Base-by-base conservation (phyloP, 768 basidiomycete genomes). In the Neoboletus brunneissimus region DNA sequence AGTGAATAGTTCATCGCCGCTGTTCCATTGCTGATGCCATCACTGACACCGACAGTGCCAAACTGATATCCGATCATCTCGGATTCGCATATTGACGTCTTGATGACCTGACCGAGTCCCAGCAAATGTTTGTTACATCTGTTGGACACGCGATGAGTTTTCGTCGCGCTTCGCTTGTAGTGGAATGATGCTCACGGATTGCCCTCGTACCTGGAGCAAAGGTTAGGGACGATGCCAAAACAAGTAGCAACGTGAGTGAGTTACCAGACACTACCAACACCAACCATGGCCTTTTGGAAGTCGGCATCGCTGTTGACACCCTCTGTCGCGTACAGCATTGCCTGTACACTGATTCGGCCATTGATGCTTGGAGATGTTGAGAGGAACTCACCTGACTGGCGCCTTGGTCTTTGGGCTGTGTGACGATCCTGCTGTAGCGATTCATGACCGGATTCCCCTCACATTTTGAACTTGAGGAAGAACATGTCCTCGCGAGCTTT, bases 281-380 rank as follows among this genome's bases (percentile, higher is more conserved):
- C 97, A 54, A 99, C 91, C 95, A 98, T 98, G 44, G 95, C 86
- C 71, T 96, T 98, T 67, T 91, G 77, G 59, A 99, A 89, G 76
- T 99, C 97, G 2, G 78, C 81, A 61, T 96, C 89, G 16, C 65
- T 75, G 25, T 80, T 76, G 58, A 99, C 82, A 31, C 92, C 95
- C 35, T 98, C 97, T 1, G 97, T 99, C n/a, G 94, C 97, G 74
- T 94, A 99, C 48, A 99, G 77, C 97, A 99, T 98, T 34, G 97
- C 97, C 91, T 96, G 66, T 23, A 22, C 7, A 53, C 27, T 7
- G 37, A 61, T 42, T 52, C 29, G 20, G 47, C n/a, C 0, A 12
- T 20, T 10, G 43, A 51, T 27, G 23, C 15, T 22, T 8, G 27
- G 58, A 42, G 48, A 50, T 10, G 20, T 29, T 29, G 43, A 10